Percentiles rank a stretch among this genome's conserved stretches.
phyloP scores from a whole-genome alignment of 1,284 basidiomycete species.

The Dichomitus squalens region DNA sequence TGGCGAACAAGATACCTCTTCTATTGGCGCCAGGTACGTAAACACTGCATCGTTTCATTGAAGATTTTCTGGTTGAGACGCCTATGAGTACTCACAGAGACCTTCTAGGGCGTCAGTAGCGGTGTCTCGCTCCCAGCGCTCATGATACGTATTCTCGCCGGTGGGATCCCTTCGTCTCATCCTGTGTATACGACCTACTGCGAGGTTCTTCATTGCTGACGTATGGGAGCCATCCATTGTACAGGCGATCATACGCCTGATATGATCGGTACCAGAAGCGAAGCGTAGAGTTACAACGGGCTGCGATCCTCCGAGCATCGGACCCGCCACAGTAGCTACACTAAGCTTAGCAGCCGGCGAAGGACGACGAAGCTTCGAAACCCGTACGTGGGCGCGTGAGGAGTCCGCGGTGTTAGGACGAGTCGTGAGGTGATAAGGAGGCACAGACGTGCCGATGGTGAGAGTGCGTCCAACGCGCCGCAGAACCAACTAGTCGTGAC shows the following conservation, averaged over 20 bases:
- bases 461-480: too few species aligned
- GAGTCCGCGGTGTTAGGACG: background rate
- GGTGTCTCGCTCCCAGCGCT: background rate
- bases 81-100: background rate
- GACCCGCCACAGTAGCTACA: background rate
- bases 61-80: background rate
- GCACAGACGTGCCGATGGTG: background rate
- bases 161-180: background rate
- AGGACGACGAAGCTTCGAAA: background rate
- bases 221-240: too few species aligned
- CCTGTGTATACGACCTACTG: too few species aligned
- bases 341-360: background rate
- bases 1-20: background rate
- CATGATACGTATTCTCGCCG: background rate
- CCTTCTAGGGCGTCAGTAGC: constrained; percentile 1
- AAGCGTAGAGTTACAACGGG: background rate
- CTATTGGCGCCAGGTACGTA: constrained; percentile 2
- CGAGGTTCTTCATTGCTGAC: too few species aligned
- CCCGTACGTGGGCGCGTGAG: background rate
- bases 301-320: background rate
- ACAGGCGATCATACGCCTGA: too few species aligned
- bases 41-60: constrained; percentile 4
- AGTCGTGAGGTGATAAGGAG: background rate
- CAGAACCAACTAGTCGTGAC: too few species aligned
- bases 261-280: background rate